Evolutionary conservation across 192 early-diverging fungal species (phyloP).

Genomic region (Martensiomyces pterosporus): DNA sequence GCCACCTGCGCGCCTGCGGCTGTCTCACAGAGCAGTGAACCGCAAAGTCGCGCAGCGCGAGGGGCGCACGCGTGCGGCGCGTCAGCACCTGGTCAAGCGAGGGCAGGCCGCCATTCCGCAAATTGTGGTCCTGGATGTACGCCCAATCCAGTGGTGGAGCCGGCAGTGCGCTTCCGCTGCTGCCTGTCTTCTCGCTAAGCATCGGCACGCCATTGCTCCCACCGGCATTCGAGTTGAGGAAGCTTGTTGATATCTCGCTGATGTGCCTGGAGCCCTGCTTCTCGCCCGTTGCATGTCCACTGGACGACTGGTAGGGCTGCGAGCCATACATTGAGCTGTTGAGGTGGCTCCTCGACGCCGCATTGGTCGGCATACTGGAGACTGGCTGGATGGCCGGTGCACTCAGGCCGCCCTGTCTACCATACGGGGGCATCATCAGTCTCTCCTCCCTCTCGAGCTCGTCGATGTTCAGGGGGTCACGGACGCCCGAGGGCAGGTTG

Average conservation of each 20-base stretch:
- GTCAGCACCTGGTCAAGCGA: constrained; percentile 53
- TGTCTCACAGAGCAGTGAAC: constrained; percentile 51
- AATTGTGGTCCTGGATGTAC: constrained; percentile 52
- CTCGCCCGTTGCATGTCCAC: no score
- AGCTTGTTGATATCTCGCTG: background rate
- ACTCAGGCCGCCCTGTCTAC: no score
- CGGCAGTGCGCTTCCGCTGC: no score
- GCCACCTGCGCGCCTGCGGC: constrained; percentile 51
- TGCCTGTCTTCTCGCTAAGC: no score
- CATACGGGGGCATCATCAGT: no score
- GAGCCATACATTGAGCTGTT: no score
- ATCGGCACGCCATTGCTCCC: constrained; percentile 4
- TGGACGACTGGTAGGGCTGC: no score
- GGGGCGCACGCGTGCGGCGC: constrained; percentile 36
- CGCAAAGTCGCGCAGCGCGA: constrained; percentile 50
- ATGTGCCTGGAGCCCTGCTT: background rate
- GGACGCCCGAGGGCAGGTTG: constrained; percentile 37
- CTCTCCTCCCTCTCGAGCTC: constrained; percentile 51
- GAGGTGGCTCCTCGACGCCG: no score
- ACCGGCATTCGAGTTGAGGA: constrained; percentile 1
- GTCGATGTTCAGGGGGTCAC: constrained; percentile 48
- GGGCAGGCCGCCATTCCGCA: constrained; percentile 48
- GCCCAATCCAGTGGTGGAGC: constrained; percentile 47
- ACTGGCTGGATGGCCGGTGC: no score
- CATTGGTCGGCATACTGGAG: no score